Evolutionary conservation across 441 rosid genomes (phyloP).

Genomic region (Corymbia calophylla): DNA sequence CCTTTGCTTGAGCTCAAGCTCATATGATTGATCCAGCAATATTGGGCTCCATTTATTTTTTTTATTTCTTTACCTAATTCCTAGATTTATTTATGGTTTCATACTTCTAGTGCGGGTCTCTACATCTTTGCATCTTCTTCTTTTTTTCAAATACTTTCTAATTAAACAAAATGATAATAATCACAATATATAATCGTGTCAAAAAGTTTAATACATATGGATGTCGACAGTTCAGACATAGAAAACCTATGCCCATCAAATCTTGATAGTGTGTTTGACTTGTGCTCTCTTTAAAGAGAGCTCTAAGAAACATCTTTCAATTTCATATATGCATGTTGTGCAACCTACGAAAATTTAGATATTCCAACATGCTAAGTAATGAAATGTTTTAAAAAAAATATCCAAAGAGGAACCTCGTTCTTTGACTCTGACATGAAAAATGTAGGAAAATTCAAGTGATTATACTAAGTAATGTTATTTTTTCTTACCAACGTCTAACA

Average conservation of each 20-base stretch:
- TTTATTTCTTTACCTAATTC: background rate
- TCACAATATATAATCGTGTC: background rate
- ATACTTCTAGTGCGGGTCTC: background rate
- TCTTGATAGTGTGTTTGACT: background rate
- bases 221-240: background rate
- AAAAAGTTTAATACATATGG: background rate
- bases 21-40: background rate
- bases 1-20: background rate
- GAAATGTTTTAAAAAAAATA: background rate
- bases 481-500: background rate
- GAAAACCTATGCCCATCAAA: background rate
- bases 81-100: background rate
- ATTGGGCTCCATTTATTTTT: background rate
- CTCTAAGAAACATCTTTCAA: background rate
- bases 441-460: background rate
- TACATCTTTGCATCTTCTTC: background rate
- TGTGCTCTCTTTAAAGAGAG: background rate
- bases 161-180: background rate
- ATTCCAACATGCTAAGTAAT: background rate
- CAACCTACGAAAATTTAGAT: rapidly evolving
- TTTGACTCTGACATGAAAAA: background rate
- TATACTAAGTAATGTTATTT: background rate
- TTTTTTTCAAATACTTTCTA: background rate
- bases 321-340: background rate
- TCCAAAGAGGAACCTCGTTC: rapidly evolving